These are phyloP conservation scores for Royoungia palumana DNA, from an alignment of 768 basidiomycete genomes.

Conservation along the genomic window DNA sequence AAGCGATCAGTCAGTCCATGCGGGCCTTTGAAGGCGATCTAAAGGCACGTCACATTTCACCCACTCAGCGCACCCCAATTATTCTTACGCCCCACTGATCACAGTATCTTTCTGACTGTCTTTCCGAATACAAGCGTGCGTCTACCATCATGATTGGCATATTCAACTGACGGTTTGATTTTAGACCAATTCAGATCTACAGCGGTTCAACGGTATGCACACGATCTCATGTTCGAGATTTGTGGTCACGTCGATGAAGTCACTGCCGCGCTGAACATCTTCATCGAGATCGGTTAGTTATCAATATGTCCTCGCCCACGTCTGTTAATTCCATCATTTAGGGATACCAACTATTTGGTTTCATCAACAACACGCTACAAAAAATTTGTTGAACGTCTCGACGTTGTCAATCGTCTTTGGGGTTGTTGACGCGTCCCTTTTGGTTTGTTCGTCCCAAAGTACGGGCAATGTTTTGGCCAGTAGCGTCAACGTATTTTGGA, in stretches of 20 bases:
- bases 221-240: slow-evolving; percentile 46
- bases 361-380: slow-evolving; percentile 47
- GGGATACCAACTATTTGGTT: slow-evolving; percentile 52
- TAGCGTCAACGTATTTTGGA: slow-evolving; percentile 51
- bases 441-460: slow-evolving; percentile 39
- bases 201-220: slow-evolving; percentile 50
- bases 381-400: slow-evolving; percentile 47
- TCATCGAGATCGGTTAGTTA: slow-evolving; percentile 48
- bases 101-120: slow-evolving; percentile 50
- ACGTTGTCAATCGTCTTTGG: slow-evolving; percentile 55
- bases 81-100: not conserved
- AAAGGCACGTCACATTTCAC: slow-evolving; percentile 28
- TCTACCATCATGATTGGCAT: not conserved
- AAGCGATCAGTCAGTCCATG: slow-evolving; percentile 47
- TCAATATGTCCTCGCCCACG: not conserved
- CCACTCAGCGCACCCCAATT: not conserved
- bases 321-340: slow-evolving; percentile 13
- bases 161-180: not conserved
- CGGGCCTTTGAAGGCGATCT: slow-evolving; percentile 46
- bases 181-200: slow-evolving; percentile 48
- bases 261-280: slow-evolving; percentile 42
- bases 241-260: slow-evolving; percentile 51
- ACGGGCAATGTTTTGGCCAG: slow-evolving; percentile 32
- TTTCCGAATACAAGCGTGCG: slow-evolving; percentile 43
- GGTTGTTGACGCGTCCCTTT: slow-evolving; percentile 46